A percentile compares a stretch with the other conserved stretches of the same genome.
Conservation (phyloP, 2,329 filamentous ascomycete species). For the Aspergillus brasiliensis region DNA sequence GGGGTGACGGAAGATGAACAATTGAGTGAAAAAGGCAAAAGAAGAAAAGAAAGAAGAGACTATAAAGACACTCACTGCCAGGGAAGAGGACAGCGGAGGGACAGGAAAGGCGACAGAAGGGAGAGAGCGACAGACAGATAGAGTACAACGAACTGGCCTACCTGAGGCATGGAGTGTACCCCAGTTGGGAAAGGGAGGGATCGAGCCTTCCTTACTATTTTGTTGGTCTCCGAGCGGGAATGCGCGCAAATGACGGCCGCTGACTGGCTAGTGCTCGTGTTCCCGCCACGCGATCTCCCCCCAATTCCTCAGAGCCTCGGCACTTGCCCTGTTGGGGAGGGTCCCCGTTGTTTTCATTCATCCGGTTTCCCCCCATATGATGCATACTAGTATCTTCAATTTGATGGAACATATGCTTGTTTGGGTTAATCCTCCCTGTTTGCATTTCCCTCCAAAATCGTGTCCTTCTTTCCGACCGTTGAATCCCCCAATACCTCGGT, state of each 20-base stretch:
- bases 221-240: not conserved
- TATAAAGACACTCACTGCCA: not conserved
- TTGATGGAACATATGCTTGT: not conserved
- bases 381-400: no score
- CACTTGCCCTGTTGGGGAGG: slow-evolving; percentile 10
- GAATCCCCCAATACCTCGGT: no score
- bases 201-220: not conserved
- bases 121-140: no score
- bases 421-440: not conserved
- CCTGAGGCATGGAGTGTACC: not conserved
- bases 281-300: slow-evolving; percentile 7
- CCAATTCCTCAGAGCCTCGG: slow-evolving; percentile 7
- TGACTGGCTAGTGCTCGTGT: slow-evolving; percentile 1
- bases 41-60: slow-evolving; percentile 3
- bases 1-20: no score
- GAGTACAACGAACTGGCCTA: not conserved
- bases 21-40: not conserved
- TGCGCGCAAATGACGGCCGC: not conserved
- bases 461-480: no score
- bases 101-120: no score
- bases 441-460: not conserved
- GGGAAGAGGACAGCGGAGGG: not conserved
- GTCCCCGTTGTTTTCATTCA: slow-evolving; percentile 1
- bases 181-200: no score
- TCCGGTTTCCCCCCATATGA: no score